Percentiles rank a stretch among this genome's conserved stretches.
These are phyloP conservation scores for Pseudocercospora pini-densiflorae DNA, from an alignment of 2,329 filamentous ascomycete species.

Conservation along the genomic window DNA sequence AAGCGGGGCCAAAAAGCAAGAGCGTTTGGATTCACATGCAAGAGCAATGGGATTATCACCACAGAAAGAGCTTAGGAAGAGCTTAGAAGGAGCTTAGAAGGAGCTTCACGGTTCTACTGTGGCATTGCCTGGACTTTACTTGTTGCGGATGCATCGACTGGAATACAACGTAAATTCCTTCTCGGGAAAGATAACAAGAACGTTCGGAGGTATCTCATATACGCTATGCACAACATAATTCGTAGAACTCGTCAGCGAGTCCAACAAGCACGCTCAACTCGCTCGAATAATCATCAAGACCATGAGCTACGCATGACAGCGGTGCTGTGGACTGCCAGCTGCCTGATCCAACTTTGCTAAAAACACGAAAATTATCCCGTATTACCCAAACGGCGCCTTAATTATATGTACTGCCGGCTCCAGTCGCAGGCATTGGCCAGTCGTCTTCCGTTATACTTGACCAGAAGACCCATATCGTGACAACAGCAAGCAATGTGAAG, in stretches of 20 bases:
- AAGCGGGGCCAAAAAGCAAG: not conserved
- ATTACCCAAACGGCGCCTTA: constrained; percentile 7
- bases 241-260: constrained; percentile 9
- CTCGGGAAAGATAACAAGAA: not conserved
- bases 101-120: too few relatives aligned
- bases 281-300: not conserved
- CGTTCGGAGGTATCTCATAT: constrained; percentile 10
- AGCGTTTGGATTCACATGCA: not conserved
- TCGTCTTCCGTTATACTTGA: constrained; percentile 99
- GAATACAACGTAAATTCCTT: not conserved
- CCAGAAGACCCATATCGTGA: constrained; percentile 93
- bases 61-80: too few relatives aligned
- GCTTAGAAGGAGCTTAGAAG: too few relatives aligned
- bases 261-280: constrained; percentile 2
- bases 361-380: constrained; percentile 8
- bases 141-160: not conserved
- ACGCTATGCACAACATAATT: constrained; percentile 14
- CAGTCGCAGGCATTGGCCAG: constrained; percentile 70
- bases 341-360: constrained; percentile 6
- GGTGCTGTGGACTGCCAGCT: constrained; percentile 11
- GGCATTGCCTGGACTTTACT: too few relatives aligned
- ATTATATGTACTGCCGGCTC: constrained; percentile 44
- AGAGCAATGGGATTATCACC: too few relatives aligned
- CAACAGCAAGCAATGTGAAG: constrained; percentile 84
- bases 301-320: constrained; percentile 1